These are phyloP conservation scores for Lentinula aciculospora DNA, from an alignment of 768 basidiomycete genomes.

Conservation along the genomic window DNA sequence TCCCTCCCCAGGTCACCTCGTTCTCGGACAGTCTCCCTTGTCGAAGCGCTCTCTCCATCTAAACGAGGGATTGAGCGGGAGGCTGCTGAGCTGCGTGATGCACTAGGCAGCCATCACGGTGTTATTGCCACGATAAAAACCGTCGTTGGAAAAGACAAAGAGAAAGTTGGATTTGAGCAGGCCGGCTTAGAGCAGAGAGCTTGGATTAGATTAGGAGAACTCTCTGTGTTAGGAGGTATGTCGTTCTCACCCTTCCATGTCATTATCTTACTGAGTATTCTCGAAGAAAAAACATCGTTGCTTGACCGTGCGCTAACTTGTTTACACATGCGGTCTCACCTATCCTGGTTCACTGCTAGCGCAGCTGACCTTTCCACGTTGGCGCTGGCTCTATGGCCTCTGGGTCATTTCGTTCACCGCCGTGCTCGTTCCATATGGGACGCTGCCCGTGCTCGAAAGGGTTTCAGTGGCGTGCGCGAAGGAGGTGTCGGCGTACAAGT, in stretches of 20 bases:
- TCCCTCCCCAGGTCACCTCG: slow-evolving; percentile 5
- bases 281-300: slow-evolving; percentile 20
- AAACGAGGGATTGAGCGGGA: slow-evolving; percentile 32
- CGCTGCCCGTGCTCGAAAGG: slow-evolving; percentile 12
- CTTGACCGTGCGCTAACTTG: slow-evolving; percentile 49
- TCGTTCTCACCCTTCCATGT: background rate
- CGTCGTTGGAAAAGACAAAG: slow-evolving; percentile 16
- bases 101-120: slow-evolving; percentile 21
- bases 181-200: slow-evolving; percentile 40
- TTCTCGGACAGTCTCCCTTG: slow-evolving; percentile 18
- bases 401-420: slow-evolving; percentile 29
- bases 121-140: background rate
- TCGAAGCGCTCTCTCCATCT: slow-evolving; percentile 24
- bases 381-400: slow-evolving; percentile 46
- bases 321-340: slow-evolving; percentile 39
- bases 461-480: slow-evolving; percentile 10
- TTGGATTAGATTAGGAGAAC: slow-evolving; percentile 47
- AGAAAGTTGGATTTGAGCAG: slow-evolving; percentile 26
- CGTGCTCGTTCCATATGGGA: slow-evolving; percentile 43
- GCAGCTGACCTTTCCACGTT: slow-evolving; percentile 51
- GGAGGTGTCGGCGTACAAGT: slow-evolving; percentile 8
- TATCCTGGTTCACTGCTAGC: slow-evolving; percentile 31
- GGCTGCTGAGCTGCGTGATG: slow-evolving; percentile 27
- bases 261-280: slow-evolving; percentile 7
- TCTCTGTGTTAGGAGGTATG: slow-evolving; percentile 28